Conservation (phyloP, 331 rosid genomes). For the Saraca asoca region DNA sequence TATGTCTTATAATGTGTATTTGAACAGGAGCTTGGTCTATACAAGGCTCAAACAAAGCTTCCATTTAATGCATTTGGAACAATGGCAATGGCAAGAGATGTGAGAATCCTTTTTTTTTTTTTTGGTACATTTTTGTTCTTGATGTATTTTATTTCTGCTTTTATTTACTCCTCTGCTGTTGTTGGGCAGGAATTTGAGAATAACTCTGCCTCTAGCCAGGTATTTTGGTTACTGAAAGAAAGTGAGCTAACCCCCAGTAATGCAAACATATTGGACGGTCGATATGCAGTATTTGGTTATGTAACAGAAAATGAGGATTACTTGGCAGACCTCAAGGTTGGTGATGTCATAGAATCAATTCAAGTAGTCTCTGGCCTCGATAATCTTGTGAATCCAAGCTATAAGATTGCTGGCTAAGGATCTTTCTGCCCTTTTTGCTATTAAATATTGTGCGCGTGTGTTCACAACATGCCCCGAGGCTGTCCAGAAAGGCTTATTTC, state of each 20-base stretch:
- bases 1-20: constrained; percentile 11
- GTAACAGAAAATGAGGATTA: constrained; percentile 79
- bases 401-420: constrained; percentile 84
- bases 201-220: constrained; percentile 90
- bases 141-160: not conserved
- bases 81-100: constrained; percentile 99
- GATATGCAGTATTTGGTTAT: constrained; percentile 87
- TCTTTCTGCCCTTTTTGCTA: constrained; percentile 27
- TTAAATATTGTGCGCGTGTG: constrained; percentile 14
- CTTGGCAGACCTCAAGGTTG: constrained; percentile 94
- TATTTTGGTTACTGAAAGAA: constrained; percentile 95
- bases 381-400: constrained; percentile 86
- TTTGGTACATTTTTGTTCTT: constrained; percentile 1
- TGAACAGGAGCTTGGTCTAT: constrained; percentile 86
- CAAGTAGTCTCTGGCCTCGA: constrained; percentile 88
- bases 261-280: constrained; percentile 92
- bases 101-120: constrained; percentile 42
- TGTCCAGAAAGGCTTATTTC: too few species aligned
- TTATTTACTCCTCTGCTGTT: constrained; percentile 12
- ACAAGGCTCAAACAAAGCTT: constrained; percentile 97
- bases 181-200: constrained; percentile 78
- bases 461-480: constrained; percentile 29
- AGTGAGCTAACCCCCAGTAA: constrained; percentile 96
- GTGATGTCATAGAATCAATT: constrained; percentile 90
- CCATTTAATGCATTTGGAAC: constrained; percentile 99